Percentiles rank a stretch among this genome's conserved stretches.
Evolutionary conservation across 148 eudicot genomes (phyloP).

Genomic region (Agrostemma githago): DNA sequence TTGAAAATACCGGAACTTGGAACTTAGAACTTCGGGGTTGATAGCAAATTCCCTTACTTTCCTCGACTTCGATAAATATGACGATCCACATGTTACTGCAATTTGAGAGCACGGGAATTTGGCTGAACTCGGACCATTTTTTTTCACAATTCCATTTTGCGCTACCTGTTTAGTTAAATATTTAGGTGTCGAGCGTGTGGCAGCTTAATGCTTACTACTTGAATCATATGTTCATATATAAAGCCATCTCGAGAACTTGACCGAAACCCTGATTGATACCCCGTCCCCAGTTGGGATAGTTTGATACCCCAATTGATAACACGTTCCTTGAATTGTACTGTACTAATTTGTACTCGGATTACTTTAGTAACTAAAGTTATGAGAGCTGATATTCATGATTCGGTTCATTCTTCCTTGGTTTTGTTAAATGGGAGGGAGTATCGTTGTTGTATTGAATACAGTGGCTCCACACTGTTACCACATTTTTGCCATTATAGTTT

Average conservation of each 20-base stretch:
- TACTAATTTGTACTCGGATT: too few species aligned
- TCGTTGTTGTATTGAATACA: not conserved
- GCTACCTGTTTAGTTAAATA: not conserved
- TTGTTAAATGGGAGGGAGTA: not conserved
- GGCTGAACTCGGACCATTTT: not conserved
- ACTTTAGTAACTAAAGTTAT: too few species aligned
- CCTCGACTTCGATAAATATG: conserved; percentile 10
- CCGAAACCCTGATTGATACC: not conserved
- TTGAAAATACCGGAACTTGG: conserved; percentile 11
- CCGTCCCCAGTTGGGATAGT: not conserved
- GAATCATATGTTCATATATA: not conserved
- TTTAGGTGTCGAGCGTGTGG: too few species aligned
- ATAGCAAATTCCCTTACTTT: conserved; percentile 14
- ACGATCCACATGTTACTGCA: conserved; percentile 1
- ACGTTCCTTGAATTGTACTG: too few species aligned
- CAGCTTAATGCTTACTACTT: not conserved
- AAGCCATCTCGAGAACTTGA: too few species aligned
- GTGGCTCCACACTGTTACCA: not conserved
- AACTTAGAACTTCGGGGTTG: conserved; percentile 15
- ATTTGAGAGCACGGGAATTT: not conserved
- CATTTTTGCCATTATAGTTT: not conserved
- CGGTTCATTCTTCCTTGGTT: not conserved
- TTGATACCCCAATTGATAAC: too few species aligned
- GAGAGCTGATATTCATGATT: too few species aligned
- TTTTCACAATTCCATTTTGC: not conserved